A percentile compares a stretch with the other conserved stretches of the same genome.
phyloP scores from a whole-genome alignment of 2,329 filamentous ascomycete species.

The Botrytis byssoidea region DNA sequence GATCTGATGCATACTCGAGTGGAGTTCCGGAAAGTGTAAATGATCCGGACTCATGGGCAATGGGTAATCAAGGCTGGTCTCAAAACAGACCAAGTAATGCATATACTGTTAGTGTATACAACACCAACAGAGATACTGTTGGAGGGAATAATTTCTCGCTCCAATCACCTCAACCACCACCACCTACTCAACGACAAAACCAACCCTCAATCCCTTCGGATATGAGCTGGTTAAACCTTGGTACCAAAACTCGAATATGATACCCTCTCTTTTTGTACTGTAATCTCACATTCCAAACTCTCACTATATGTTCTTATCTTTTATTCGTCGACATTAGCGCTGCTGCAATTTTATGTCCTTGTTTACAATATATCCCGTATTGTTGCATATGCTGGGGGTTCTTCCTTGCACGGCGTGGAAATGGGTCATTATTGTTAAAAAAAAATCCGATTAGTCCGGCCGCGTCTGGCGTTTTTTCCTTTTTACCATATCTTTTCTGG shows the following conservation, averaged over 20 bases:
- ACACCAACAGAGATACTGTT: constrained; percentile 40
- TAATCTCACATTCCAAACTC: constrained; percentile 13
- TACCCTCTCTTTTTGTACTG: constrained; percentile 12
- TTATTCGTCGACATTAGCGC: constrained; percentile 17
- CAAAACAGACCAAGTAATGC: constrained; percentile 52
- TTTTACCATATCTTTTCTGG: not conserved
- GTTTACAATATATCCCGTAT: constrained; percentile 13
- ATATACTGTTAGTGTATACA: constrained; percentile 50
- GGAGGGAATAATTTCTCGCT: constrained; percentile 30
- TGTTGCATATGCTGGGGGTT: constrained; percentile 19
- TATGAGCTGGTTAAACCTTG: constrained; percentile 80
- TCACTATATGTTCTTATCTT: constrained; percentile 15
- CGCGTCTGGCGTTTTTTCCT: constrained; percentile 9
- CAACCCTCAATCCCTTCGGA: constrained; percentile 46
- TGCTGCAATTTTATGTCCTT: constrained; percentile 10
- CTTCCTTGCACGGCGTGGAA: constrained; percentile 6
- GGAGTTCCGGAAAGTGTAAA: constrained; percentile 60
- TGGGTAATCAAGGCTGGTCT: constrained; percentile 47
- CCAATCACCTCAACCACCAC: constrained; percentile 26
- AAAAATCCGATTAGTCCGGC: not conserved
- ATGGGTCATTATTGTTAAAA: constrained; percentile 3
- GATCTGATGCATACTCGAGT: constrained; percentile 56
- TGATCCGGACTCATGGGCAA: constrained; percentile 38
- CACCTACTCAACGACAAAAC: constrained; percentile 23
- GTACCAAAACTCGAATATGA: constrained; percentile 38